Conservation (phyloP, 768 basidiomycete species). For the Macrolepiota albuminosa region DNA sequence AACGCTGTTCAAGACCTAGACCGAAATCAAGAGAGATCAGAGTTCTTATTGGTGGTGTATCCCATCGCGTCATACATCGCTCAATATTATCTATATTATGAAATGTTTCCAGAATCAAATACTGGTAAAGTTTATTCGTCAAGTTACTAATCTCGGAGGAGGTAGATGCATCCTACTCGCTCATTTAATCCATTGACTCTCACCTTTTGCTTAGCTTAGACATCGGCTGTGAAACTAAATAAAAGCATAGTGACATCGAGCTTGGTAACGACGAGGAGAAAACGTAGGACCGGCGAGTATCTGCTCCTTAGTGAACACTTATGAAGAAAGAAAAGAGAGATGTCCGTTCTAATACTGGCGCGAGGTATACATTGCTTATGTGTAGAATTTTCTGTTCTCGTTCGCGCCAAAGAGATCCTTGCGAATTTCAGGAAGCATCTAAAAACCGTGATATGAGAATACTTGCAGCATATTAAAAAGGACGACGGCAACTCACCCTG, state of each 20-base stretch:
- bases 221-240: not conserved
- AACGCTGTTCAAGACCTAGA: not conserved
- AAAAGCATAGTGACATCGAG: not conserved
- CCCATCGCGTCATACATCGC: not conserved
- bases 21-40: not conserved
- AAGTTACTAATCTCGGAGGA: not conserved
- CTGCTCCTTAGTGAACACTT: not conserved
- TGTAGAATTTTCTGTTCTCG: slow-evolving; percentile 89
- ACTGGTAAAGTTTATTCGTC: not conserved
- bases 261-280: not conserved
- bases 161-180: not conserved
- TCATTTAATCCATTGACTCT: too few species aligned
- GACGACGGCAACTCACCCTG: slow-evolving; percentile 50
- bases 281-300: not conserved
- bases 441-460: not conserved
- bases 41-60: not conserved
- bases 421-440: slow-evolving; percentile 97
- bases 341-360: slow-evolving; percentile 7
- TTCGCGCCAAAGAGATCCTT: slow-evolving; percentile 86
- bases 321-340: not conserved
- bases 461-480: not conserved
- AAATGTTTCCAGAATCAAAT: not conserved
- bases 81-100: not conserved
- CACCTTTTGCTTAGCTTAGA: not conserved
- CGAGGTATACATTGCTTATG: slow-evolving; percentile 30